Conservation (phyloP, 306 rosid genomes). For the Quercus robur region DNA sequence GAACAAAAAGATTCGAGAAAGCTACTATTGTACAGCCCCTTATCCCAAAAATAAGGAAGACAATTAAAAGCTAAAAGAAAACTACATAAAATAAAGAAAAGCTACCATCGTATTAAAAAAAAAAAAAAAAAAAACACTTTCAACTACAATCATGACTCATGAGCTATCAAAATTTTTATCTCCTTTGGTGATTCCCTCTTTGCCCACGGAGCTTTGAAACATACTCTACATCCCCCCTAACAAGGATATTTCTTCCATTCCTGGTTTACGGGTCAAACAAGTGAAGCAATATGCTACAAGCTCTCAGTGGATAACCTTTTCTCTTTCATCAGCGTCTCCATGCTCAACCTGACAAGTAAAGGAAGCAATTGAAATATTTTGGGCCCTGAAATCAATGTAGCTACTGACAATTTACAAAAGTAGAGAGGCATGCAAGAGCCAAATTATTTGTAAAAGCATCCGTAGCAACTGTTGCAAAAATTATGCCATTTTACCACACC, state of each 20-base stretch:
- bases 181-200: not conserved
- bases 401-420: not conserved
- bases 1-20: not conserved
- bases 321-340: constrained; percentile 48
- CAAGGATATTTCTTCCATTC: not conserved
- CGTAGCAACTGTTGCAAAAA: no score
- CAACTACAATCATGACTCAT: not conserved
- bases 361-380: not conserved
- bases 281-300: not conserved
- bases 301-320: constrained; percentile 41
- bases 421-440: not conserved
- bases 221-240: not conserved
- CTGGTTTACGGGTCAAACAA: not conserved
- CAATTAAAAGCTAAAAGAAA: not conserved
- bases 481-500: no score
- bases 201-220: not conserved
- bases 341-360: constrained; percentile 38
- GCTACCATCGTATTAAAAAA: not conserved
- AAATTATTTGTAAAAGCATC: not conserved
- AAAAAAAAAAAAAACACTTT: not conserved
- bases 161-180: not conserved
- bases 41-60: not conserved
- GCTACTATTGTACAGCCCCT: not conserved
- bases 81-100: not conserved
- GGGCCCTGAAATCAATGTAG: not conserved